Base-by-base conservation (phyloP, 2,329 filamentous ascomycete species). In the Berkeleyomyces basicola region DNA sequence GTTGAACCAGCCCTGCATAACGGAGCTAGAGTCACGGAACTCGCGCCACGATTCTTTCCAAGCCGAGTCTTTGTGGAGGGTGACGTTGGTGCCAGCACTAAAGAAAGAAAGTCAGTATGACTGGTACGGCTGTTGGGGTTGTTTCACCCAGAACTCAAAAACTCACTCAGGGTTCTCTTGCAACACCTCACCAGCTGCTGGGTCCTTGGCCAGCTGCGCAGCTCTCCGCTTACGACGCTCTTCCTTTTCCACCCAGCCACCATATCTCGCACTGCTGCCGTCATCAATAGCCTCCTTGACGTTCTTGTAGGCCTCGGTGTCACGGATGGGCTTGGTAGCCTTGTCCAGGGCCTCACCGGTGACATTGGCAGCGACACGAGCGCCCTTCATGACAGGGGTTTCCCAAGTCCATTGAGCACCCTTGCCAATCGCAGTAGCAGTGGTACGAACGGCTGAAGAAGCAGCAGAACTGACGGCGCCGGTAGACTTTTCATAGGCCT, bases 41-140 rank as follows among this genome's bases (percentile, higher is more conserved):
- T 93, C 88, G 69, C 86, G 84, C 93, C 93, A 99, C n/a, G 90
- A 90, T 73, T 97, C 92, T 76, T 96, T 96, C 90, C 92, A 97
- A 31, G 88, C 88, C 11, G 93, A 86, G 69, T 99, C 93, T 75
- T 99, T 99, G 79, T 99, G 93, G 0, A 99, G 73, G 0, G 92
- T 97, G 58, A 99, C 78, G 71, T 95, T 95, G 63, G 91, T 96
- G 65, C 93, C 93, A 64, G 93, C 93, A 64, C 93, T 96, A 67
- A 37, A 64, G 47, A 67, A 59, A 2, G 23, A 23, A 44, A 60
- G 67, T 76, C 71, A 75, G 72, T 51, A 69, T 67, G 71, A 69
- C 61, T 51, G 58, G 40, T n/a, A 55, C 11, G 51, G 7, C 1
- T 55, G 16, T 4, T 49, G 11, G 7, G n/a, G 46, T 49, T 49